These are phyloP conservation scores for Peronospora farinosa DNA, from an alignment of 352 stramenopile genomes.

Conservation along the genomic window DNA sequence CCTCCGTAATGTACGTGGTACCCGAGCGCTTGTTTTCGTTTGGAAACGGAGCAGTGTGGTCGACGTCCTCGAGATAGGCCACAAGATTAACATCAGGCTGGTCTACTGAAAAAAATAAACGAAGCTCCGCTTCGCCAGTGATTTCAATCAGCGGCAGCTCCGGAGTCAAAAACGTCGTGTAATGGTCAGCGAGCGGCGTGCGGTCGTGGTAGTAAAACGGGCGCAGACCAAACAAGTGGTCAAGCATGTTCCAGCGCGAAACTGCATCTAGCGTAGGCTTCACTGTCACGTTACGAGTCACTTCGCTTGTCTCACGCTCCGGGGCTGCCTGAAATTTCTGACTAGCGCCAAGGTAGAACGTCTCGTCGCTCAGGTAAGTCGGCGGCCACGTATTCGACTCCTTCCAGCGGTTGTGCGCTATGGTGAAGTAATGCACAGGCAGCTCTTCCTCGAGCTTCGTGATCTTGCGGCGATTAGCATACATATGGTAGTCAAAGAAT, in stretches of 20 bases:
- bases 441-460: constrained; percentile 58
- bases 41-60: constrained; percentile 61
- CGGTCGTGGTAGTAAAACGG: constrained; percentile 80
- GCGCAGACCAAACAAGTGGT: constrained; percentile 63
- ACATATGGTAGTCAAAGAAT: constrained; percentile 82
- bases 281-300: constrained; percentile 34
- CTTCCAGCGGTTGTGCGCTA: constrained; percentile 77
- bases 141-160: constrained; percentile 54
- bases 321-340: constrained; percentile 46
- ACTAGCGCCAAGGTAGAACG: constrained; percentile 43
- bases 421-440: constrained; percentile 75
- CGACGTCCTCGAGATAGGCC: constrained; percentile 72
- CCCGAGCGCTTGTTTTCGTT: constrained; percentile 77
- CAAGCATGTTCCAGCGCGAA: constrained; percentile 66
- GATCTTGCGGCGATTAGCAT: constrained; percentile 49
- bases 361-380: constrained; percentile 41
- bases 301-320: constrained; percentile 31
- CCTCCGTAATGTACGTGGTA: constrained; percentile 78
- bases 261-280: constrained; percentile 46
- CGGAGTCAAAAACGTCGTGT: constrained; percentile 55
- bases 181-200: constrained; percentile 39
- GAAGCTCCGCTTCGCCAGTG: constrained; percentile 65
- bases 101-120: constrained; percentile 78
- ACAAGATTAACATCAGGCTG: constrained; percentile 57
- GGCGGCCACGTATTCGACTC: constrained; percentile 55